Percentiles rank a stretch among this genome's conserved stretches.
Evolutionary conservation across 352 stramenopile species (phyloP).

Genomic region (Blastocystis sp.): DNA sequence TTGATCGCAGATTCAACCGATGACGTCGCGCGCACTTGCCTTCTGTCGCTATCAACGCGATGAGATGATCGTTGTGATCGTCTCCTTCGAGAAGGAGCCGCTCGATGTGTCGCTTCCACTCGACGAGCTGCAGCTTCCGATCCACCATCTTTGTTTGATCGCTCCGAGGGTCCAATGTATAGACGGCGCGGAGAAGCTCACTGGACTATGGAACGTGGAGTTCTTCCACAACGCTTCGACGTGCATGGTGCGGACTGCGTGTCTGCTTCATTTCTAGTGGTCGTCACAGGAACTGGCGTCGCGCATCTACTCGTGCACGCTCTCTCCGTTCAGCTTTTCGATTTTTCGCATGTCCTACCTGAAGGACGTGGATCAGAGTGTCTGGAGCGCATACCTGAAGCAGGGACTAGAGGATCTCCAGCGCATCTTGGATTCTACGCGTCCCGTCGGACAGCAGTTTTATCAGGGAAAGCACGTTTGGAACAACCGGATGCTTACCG

Average conservation of each 20-base stretch:
- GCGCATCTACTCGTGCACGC: neutral
- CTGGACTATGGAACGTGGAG: slow-evolving; percentile 15
- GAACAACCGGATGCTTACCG: slow-evolving; percentile 31
- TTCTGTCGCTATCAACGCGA: slow-evolving; percentile 43
- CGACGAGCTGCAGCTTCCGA: slow-evolving; percentile 27
- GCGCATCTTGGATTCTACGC: neutral
- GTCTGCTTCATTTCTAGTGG: neutral
- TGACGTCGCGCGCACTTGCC: slow-evolving; percentile 15
- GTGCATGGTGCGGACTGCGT: neutral
- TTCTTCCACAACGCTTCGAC: neutral
- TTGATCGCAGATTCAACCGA: neutral
- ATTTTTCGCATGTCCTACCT: slow-evolving; percentile 14
- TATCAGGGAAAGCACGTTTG: slow-evolving; percentile 42
- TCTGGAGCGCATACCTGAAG: neutral
- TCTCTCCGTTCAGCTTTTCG: slow-evolving; percentile 19
- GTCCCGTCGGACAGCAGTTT: slow-evolving; percentile 40
- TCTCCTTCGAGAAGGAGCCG: slow-evolving; percentile 49
- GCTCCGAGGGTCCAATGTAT: neutral
- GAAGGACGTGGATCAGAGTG: neutral
- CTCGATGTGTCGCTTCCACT: slow-evolving; percentile 5
- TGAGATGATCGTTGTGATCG: slow-evolving; percentile 48
- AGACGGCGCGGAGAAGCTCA: neutral
- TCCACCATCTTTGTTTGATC: neutral
- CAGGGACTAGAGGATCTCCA: slow-evolving; percentile 25
- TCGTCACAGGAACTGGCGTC: neutral